These are phyloP conservation scores for Phytophthora ohioensis DNA, from an alignment of 352 stramenopile species.

Conservation along the genomic window DNA sequence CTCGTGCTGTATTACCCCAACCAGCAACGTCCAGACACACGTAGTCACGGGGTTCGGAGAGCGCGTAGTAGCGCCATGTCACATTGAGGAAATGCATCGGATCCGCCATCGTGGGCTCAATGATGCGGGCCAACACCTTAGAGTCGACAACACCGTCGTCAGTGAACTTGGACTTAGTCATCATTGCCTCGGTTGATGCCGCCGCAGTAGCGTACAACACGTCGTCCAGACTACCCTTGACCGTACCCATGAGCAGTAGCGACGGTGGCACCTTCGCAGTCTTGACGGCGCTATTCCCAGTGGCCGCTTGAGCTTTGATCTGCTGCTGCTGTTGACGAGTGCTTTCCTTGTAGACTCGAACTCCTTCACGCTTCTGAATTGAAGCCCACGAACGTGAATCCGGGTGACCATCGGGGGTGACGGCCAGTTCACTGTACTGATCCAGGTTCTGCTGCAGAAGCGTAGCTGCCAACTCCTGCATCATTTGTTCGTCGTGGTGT, in stretches of 20 bases:
- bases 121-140: constrained; percentile 42
- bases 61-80: constrained; percentile 44
- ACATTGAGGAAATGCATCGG: constrained; percentile 52
- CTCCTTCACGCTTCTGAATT: constrained; percentile 40
- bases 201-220: constrained; percentile 53
- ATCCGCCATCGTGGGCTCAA: constrained; percentile 44
- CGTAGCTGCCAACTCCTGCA: constrained; percentile 41
- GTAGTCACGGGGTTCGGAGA: constrained; percentile 48
- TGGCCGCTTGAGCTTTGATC: constrained; percentile 36
- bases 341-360: constrained; percentile 50
- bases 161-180: constrained; percentile 45
- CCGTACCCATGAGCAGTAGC: constrained; percentile 45
- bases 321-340: constrained; percentile 35
- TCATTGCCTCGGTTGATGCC: constrained; percentile 47
- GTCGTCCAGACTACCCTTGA: constrained; percentile 56
- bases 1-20: constrained; percentile 23
- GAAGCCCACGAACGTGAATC: constrained; percentile 40
- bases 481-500: constrained; percentile 33
- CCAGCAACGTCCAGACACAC: constrained; percentile 50
- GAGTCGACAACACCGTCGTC: constrained; percentile 40
- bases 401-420: constrained; percentile 44
- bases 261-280: constrained; percentile 32
- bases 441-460: constrained; percentile 43
- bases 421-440: constrained; percentile 32
- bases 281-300: constrained; percentile 20